Conservation (phyloP, 768 basidiomycete genomes). For the Suillus fuscotomentosus region DNA sequence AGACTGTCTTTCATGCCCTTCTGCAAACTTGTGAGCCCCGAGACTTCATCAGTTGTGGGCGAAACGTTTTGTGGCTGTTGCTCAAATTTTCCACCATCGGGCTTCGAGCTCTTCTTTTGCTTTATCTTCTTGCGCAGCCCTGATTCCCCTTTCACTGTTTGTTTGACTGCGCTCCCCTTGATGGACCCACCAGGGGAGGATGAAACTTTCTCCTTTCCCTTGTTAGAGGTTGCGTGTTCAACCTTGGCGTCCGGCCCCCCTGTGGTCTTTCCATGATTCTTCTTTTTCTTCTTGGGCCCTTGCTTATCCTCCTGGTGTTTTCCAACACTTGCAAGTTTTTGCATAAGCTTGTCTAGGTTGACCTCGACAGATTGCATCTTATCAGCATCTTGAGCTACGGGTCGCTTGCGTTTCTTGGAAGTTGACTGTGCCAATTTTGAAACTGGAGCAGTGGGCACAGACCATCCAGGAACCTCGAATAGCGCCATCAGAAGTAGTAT, state of each 20-base stretch:
- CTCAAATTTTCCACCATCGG: slow-evolving; percentile 14
- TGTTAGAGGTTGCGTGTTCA: slow-evolving; percentile 7
- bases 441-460: slow-evolving; percentile 44
- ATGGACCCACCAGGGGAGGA: not conserved
- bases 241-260: not conserved
- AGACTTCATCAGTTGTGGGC: slow-evolving; percentile 10
- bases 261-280: slow-evolving; percentile 5
- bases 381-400: slow-evolving; percentile 35
- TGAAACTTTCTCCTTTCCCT: slow-evolving; percentile 3
- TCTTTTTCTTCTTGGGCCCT: slow-evolving; percentile 21
- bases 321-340: slow-evolving; percentile 37
- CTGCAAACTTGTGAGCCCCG: slow-evolving; percentile 69
- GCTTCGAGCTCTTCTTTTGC: slow-evolving; percentile 20
- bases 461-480: slow-evolving; percentile 74
- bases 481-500: slow-evolving; percentile 37
- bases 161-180: not conserved
- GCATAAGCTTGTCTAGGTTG: slow-evolving; percentile 63
- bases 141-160: not conserved
- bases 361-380: slow-evolving; percentile 39
- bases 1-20: slow-evolving; percentile 74
- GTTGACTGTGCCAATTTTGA: slow-evolving; percentile 34
- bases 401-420: slow-evolving; percentile 56
- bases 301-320: slow-evolving; percentile 11
- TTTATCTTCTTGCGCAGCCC: slow-evolving; percentile 12
- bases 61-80: slow-evolving; percentile 19